Conservation (phyloP, 495 filamentous ascomycete species). For the Penicillium cataractarum region DNA sequence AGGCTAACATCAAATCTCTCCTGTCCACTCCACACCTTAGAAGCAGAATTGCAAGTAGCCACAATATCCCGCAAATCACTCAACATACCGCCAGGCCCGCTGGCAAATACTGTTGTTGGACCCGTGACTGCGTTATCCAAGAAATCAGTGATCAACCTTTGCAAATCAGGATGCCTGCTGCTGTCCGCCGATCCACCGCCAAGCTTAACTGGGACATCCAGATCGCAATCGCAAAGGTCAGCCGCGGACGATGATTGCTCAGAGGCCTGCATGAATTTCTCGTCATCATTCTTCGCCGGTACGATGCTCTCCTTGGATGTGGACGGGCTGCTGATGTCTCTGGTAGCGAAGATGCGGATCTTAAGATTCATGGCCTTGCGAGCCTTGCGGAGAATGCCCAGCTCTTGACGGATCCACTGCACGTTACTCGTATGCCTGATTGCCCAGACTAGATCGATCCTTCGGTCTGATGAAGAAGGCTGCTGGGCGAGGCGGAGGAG, state of each 20-base stretch:
- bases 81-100: constrained; percentile 64
- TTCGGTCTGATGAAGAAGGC: constrained; percentile 30
- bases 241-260: constrained; percentile 6
- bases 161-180: constrained; percentile 35
- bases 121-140: constrained; percentile 36
- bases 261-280: constrained; percentile 16
- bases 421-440: constrained; percentile 56
- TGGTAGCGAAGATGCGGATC: constrained; percentile 61
- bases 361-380: constrained; percentile 42
- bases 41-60: constrained; percentile 51
- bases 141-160: constrained; percentile 33
- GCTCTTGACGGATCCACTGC: constrained; percentile 59
- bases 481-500: constrained; percentile 48
- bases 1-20: constrained; percentile 58
- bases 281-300: neutral
- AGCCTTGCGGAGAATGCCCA: constrained; percentile 47
- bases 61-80: constrained; percentile 57
- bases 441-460: constrained; percentile 64
- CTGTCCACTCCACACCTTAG: constrained; percentile 57
- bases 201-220: constrained; percentile 15
- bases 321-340: constrained; percentile 26
- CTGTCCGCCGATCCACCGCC: constrained; percentile 15
- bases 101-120: constrained; percentile 59
- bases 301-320: constrained; percentile 10
- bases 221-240: constrained; percentile 16